Conservation (phyloP, 176 grass and related monocot genomes). For the Rhynchospora pubera region DNA sequence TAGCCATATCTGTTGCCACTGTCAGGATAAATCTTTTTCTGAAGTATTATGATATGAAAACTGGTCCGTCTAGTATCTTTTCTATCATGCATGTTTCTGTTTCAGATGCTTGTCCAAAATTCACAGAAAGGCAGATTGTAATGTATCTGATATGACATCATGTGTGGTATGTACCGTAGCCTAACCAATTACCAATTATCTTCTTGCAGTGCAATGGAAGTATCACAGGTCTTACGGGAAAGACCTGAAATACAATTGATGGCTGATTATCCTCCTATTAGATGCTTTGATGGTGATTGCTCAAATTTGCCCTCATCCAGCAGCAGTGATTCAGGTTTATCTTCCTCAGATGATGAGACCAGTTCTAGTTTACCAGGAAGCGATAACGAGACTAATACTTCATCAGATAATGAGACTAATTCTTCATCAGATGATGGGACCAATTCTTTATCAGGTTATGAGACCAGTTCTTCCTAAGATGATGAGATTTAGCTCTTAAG, state of each 20-base stretch:
- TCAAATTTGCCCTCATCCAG: too few relatives aligned
- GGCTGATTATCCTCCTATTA: neutral
- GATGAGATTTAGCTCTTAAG: too few relatives aligned
- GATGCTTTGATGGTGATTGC: too few relatives aligned
- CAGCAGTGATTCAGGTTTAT: too few relatives aligned
- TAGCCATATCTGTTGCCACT: neutral
- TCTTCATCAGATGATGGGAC: too few relatives aligned
- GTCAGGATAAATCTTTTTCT: neutral
- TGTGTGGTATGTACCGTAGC: neutral
- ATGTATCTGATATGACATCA: neutral
- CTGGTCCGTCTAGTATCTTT: neutral
- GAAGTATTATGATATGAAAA: neutral
- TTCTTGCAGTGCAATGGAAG: slow-evolving; percentile 4
- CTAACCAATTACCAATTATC: neutral
- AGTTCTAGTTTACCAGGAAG: too few relatives aligned
- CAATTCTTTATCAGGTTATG: too few relatives aligned
- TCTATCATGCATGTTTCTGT: neutral
- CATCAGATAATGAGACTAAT: too few relatives aligned
- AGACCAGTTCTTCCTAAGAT: too few relatives aligned
- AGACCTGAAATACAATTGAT: slow-evolving; percentile 3
- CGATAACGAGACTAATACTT: too few relatives aligned
- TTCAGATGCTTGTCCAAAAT: neutral
- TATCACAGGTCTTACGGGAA: neutral
- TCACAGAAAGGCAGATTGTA: neutral
- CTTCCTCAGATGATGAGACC: too few relatives aligned